These are phyloP conservation scores for Roridomyces roridus DNA, from an alignment of 768 basidiomycete species.

Conservation along the genomic window DNA sequence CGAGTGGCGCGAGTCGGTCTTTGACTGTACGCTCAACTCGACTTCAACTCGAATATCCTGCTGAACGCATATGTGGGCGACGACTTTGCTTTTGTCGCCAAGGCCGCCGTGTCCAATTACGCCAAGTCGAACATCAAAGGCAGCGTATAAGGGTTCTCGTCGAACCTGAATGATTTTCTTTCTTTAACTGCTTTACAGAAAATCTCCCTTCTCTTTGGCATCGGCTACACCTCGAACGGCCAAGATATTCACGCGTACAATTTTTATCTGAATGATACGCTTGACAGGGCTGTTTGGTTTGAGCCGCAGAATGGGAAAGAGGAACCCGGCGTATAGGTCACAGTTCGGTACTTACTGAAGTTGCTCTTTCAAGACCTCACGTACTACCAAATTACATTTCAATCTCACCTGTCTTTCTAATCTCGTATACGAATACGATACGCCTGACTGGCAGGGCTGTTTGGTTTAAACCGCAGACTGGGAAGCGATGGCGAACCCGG, in stretches of 20 bases:
- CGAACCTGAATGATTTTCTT: not conserved
- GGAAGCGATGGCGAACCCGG: not conserved
- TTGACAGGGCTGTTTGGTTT: not conserved
- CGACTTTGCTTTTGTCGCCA: not conserved
- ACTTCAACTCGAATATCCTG: not conserved
- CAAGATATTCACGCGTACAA: not conserved
- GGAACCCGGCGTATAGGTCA: not conserved
- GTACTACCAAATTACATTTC: too few relatives aligned
- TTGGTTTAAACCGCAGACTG: not conserved
- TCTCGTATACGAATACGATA: too few relatives aligned
- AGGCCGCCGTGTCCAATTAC: not conserved
- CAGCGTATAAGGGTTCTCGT: not conserved
- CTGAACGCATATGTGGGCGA: not conserved
- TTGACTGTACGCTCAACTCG: not conserved
- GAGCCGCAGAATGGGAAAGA: not conserved
- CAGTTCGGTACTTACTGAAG: not conserved
- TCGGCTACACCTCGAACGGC: not conserved
- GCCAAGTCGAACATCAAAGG: not conserved
- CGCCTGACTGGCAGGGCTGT: not conserved
- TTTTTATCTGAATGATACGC: not conserved
- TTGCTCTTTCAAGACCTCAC: too few relatives aligned
- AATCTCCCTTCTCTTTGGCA: not conserved
- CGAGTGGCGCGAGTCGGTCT: not conserved
- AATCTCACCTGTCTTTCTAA: too few relatives aligned
- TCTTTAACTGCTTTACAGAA: not conserved